phyloP scores from a whole-genome alignment of 2,329 filamentous ascomycete genomes.

The Talaromyces sp. region DNA sequence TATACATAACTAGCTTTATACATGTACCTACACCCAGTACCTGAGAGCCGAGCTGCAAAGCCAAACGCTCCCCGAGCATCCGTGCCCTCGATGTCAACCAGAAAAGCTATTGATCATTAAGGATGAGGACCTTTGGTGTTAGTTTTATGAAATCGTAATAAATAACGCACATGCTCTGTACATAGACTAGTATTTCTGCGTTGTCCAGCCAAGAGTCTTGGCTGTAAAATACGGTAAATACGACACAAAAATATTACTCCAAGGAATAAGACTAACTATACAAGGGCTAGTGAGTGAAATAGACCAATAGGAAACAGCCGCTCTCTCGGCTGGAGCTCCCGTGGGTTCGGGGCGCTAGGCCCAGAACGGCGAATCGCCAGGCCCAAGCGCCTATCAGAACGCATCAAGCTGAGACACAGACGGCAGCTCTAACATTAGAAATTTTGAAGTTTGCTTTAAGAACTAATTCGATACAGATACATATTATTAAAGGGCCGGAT shows the following conservation, averaged over 20 bases:
- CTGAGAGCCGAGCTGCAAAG: not conserved
- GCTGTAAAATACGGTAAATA: not conserved
- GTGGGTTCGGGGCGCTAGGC: not conserved
- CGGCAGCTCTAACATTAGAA: not conserved
- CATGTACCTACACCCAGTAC: not conserved
- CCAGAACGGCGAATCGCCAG: not conserved
- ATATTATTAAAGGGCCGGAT: too few species aligned
- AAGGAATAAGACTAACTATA: not conserved
- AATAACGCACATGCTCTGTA: too few species aligned
- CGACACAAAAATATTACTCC: not conserved
- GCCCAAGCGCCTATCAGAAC: not conserved
- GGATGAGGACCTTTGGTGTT: not conserved
- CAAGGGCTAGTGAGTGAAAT: accelerated
- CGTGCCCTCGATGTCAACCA: not conserved
- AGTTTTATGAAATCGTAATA: too few species aligned
- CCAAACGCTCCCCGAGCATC: not conserved
- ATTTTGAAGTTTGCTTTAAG: not conserved
- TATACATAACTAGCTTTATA: too few species aligned
- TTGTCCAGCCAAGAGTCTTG: not conserved
- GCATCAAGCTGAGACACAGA: not conserved
- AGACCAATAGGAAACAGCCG: not conserved
- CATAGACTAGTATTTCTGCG: not conserved
- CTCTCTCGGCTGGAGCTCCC: not conserved
- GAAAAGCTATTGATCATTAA: not conserved
- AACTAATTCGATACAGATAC: too few species aligned